Evolutionary conservation across 495 filamentous ascomycete genomes (phyloP), one percentile per base, ranked within the genome.

Genomic region (Parmelia sp.): DNA sequence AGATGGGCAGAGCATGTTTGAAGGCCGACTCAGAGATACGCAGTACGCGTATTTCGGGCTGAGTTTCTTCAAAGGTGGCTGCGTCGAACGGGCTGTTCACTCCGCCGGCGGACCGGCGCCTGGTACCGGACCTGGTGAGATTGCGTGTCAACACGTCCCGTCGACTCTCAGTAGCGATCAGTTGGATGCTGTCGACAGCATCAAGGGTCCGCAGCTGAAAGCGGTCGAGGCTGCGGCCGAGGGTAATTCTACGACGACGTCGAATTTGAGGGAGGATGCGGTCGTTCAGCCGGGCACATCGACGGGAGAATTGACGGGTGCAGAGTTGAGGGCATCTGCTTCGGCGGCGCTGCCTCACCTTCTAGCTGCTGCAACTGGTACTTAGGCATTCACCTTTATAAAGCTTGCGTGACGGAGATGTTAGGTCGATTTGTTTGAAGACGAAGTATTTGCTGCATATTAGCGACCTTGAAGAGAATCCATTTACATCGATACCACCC

Each of bases 51-150:
- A 58, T 36, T 58, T 58, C 31, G 33, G 31, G 1, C 23, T 58
- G 31, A 58, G 56, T 12, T 37, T 58, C 56, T 58, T 58, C 56
- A 58, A 58, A n/a, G 56, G 56, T 29, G 56, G 56, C 56, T 58
- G 56, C 56, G 56, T 58, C 1, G 56, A 58, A 15, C 56, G 56
- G 1, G 56, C 56, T n/a, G 56, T 58, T 19, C 56, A 58, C 56
- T 58, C 56, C 9, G 56, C 56, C 2, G 56, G 56, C 0, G 56
- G 56, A 4, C 56, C 56, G 21, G 11, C 56, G 3, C 56, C 56
- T 9, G 56, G 56, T 5, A 39, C 17, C 9, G 56, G 56, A 58
- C 56, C 56, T 14, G 56, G 36, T 15, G 31, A 58, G 7, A 58
- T 58, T 17, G 19, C 17, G 11, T 58, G 56, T n/a, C 31, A 58